A percentile compares a stretch with the other conserved stretches of the same genome.
These are phyloP conservation scores for Phytophthora melonis DNA, from an alignment of 352 stramenopile genomes.

Conservation along the genomic window DNA sequence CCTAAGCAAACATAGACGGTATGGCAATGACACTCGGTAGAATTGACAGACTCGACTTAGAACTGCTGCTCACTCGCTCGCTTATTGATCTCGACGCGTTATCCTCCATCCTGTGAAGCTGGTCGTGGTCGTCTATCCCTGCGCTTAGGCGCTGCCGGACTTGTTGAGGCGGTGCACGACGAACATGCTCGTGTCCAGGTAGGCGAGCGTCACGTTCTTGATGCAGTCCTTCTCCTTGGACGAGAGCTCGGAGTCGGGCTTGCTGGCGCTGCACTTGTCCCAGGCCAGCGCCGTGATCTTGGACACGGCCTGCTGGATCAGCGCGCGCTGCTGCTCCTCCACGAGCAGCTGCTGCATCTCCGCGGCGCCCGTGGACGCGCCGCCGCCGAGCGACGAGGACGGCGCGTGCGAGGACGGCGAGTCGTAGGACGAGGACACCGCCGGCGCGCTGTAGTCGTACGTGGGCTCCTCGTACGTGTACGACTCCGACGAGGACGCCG, in stretches of 20 bases:
- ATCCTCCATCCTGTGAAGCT: neutral
- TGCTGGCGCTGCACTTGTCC: conserved; percentile 90
- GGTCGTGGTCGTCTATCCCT: neutral
- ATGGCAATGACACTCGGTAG: conserved; percentile 3
- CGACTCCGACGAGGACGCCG: conserved; percentile 42
- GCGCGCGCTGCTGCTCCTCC: conserved; percentile 88
- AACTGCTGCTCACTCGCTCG: conserved; percentile 12
- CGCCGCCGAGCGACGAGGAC: conserved; percentile 32
- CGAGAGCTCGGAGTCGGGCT: conserved; percentile 84
- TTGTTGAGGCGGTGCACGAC: conserved; percentile 88
- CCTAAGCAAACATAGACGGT: conserved; percentile 18
- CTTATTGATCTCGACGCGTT: conserved; percentile 26
- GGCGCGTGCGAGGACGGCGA: conserved; percentile 36
- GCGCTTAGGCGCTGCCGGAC: conserved; percentile 48
- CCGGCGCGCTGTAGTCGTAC: conserved; percentile 75
- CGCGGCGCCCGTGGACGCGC: conserved; percentile 48
- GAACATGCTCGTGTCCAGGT: conserved; percentile 91
- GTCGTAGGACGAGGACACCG: conserved; percentile 49
- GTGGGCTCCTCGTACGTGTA: conserved; percentile 79
- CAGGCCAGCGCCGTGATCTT: conserved; percentile 92
- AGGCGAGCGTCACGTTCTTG: conserved; percentile 88
- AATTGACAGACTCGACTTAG: conserved; percentile 24
- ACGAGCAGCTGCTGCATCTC: conserved; percentile 87
- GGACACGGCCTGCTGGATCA: conserved; percentile 89
- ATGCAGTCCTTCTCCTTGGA: conserved; percentile 87